Evolutionary conservation across 2,329 filamentous ascomycete species (phyloP).

Genomic region (Fusarium veterinarium): DNA sequence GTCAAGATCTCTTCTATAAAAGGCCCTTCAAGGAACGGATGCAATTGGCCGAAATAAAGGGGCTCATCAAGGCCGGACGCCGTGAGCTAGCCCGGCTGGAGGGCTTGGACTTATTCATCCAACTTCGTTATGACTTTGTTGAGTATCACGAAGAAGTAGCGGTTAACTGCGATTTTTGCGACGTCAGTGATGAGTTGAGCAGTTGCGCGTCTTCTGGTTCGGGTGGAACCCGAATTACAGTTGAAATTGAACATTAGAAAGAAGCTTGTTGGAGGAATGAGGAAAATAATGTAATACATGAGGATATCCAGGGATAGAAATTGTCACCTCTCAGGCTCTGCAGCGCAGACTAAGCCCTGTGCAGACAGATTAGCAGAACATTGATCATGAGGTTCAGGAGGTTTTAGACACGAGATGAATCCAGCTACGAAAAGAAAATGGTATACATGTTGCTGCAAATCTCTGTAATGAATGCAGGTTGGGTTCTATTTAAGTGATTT

Average conservation of each 20-base stretch:
- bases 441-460: neutral
- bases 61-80: neutral
- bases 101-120: slow-evolving; percentile 8
- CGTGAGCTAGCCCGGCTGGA: slow-evolving; percentile 24
- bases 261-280: too few relatives aligned
- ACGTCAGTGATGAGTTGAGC: neutral
- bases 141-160: neutral
- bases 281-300: neutral
- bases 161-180: neutral
- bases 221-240: neutral
- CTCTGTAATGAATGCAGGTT: neutral
- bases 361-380: neutral
- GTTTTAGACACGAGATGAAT: neutral
- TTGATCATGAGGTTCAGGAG: too few relatives aligned
- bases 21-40: neutral
- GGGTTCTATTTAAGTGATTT: too few relatives aligned
- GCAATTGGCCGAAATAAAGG: neutral
- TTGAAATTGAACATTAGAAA: slow-evolving; percentile 1
- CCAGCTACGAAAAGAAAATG: neutral
- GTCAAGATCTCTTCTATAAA: neutral
- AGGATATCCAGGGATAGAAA: neutral
- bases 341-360: neutral
- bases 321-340: neutral
- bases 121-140: slow-evolving; percentile 13
- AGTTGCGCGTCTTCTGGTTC: neutral